Evolutionary conservation across 2,329 filamentous ascomycete genomes (phyloP), one percentile per base, ranked within the genome.

Genomic region (Calonectria leucothoes): DNA sequence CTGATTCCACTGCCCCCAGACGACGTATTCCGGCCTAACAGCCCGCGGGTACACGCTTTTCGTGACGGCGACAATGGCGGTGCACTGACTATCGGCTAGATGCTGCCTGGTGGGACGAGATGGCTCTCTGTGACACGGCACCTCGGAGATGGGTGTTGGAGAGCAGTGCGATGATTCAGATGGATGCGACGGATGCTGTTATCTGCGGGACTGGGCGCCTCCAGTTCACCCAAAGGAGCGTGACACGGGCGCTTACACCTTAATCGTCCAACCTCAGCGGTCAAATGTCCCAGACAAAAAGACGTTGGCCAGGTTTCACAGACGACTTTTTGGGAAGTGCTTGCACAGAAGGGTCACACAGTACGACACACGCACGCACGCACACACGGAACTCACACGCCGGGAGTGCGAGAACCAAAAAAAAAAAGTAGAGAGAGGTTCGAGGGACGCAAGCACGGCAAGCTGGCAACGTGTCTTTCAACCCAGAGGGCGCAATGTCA

Each of bases 1-100:
- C 29, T 12, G 20, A 64, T 64, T 10, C 39, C 25, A 6, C 39
- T 64, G 25, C 37, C 11, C 11, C 59, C 39, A 45, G 27, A 17
- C 37, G 29, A 45, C 25, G 37, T 61, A 31, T 64, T 37, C 27
- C 27, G 59, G 42, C n/a, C 39, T 61, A 33, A 63, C 23, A 31
- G 31, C 33, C n/a, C n/a, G n/a, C 59, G 39, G 59, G 37, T 45
- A 33, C 39, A 29, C 15, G 25, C 37, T 12, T 48, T 17, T 31
- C 20, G 37, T 31, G 59, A 64, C 39, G 25, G 35, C 37, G 25
- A 45, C 27, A n/a, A n/a, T 64, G 29, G 37, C 59, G 17, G 39
- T 48, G 59, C 59, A 64, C 27, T 64, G 59, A 64, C 59, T 64
- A 48, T 64, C 27, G 59, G 37, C 59, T 33, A 64, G 11, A 35